Evolutionary conservation across 2,329 filamentous ascomycete species (phyloP), one percentile per base, ranked within the genome.

Genomic region (Thelonectria blattea): DNA sequence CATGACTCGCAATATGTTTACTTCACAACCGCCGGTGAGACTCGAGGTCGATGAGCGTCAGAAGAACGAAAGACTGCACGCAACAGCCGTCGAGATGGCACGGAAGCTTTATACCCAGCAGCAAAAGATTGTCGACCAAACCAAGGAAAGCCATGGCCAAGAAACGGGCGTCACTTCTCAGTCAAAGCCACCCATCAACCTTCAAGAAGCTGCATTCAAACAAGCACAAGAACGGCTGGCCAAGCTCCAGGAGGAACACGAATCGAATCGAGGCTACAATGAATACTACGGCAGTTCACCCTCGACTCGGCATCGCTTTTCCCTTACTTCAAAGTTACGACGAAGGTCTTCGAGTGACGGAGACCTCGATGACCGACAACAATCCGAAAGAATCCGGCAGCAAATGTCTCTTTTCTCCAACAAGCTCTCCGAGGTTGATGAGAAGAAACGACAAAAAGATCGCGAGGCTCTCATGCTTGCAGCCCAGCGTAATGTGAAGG

Each of bases 81-180:
- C 92, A 30, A 94, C 92, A 18, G 92, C 93, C 2, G 81, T 97
- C 3, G 91, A 91, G 11, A 96, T 97, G 92, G 93, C 93, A 7
- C 91, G 89, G 75, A 87, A 90, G 67, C 94, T 97, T 88, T 97
- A 93, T 72, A 85, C 81, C 11, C 80, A 86, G 34, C 88, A 92
- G 67, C 86, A 91, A 63, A 85, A 83, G 62, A 83, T 83, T 61
- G 80, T 84, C 1, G 84, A 87, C 7, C 79, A 82, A 62, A 76
- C 79, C 30, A 80, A 78, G 64, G 79, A 79, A 53, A 71, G 71
- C 1, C 74, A 81, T 11, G 73, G 68, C 14, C 73, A 72, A 8
- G 71, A 72, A 10, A 51, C 62, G 12, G 69, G 77, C 61, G 65
- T 73, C 2, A 18, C 53, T 12, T 14, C 39, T 5, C 82, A 85